A percentile compares a stretch with the other conserved stretches of the same genome.
These are phyloP conservation scores for Saccharomycopsis fermentans DNA, from an alignment of 805 yeast species.

Conservation along the genomic window DNA sequence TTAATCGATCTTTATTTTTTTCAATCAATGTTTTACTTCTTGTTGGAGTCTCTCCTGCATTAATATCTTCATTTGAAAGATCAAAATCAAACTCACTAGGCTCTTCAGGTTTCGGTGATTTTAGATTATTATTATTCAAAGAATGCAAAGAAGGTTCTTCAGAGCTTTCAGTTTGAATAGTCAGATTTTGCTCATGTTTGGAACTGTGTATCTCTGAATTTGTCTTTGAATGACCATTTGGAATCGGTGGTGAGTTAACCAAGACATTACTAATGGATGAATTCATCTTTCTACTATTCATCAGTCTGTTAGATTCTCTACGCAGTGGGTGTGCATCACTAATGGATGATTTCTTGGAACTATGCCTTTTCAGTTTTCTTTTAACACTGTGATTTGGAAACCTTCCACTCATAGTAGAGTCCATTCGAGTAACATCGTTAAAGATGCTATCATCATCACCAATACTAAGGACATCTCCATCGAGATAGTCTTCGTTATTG, in stretches of 20 bases:
- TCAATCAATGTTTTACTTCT: conserved; percentile 5
- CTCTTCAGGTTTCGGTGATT: neutral
- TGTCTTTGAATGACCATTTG: neutral
- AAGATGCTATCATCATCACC: neutral
- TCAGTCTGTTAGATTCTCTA: neutral
- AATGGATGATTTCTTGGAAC: neutral
- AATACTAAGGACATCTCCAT: neutral
- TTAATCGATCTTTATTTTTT: conserved; percentile 13
- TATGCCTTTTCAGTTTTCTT: neutral
- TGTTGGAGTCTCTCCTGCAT: neutral
- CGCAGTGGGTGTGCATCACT: neutral
- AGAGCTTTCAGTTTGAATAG: neutral
- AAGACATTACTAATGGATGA: neutral
- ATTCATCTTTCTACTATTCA: neutral
- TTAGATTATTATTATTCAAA: neutral
- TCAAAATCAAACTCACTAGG: neutral
- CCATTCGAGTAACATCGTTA: neutral
- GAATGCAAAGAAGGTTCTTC: neutral
- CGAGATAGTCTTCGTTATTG: neutral
- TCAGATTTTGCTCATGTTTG: neutral
- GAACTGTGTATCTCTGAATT: neutral
- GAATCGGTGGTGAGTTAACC: neutral
- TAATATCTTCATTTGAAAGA: neutral
- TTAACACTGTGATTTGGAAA: neutral
- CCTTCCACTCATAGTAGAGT: neutral